Percentiles rank a stretch among this genome's conserved stretches.
Evolutionary conservation across 371 early-diverging fungal genomes (phyloP).

Genomic region (Funneliformis caledonium): DNA sequence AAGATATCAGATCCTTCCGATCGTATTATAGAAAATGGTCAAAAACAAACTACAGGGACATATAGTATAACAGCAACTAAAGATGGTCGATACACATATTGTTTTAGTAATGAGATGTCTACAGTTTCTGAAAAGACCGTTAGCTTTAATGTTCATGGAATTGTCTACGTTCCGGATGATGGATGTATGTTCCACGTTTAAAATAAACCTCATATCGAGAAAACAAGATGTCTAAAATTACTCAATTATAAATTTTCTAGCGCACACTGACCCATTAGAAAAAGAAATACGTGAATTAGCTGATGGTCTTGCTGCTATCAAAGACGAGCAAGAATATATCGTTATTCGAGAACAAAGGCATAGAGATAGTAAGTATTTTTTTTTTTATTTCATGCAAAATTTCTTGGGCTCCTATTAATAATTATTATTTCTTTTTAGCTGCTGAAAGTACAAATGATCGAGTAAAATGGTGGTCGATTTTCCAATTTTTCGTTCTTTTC

Average conservation of each 20-base stretch:
- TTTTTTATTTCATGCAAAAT: not conserved
- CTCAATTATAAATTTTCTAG: slow-evolving; percentile 41
- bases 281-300: slow-evolving; percentile 70
- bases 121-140: slow-evolving; percentile 31
- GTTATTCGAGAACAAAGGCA: slow-evolving; percentile 71
- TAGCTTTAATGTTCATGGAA: slow-evolving; percentile 40
- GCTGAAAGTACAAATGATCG: slow-evolving; percentile 78
- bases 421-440: slow-evolving; percentile 51
- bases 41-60: slow-evolving; percentile 56
- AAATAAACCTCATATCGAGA: not conserved
- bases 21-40: slow-evolving; percentile 53
- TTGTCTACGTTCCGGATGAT: slow-evolving; percentile 24
- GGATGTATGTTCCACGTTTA: slow-evolving; percentile 31
- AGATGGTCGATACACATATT: slow-evolving; percentile 71
- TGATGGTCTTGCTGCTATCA: slow-evolving; percentile 65
- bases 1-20: slow-evolving; percentile 64
- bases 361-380: slow-evolving; percentile 65
- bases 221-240: not conserved
- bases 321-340: slow-evolving; percentile 78
- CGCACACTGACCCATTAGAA: slow-evolving; percentile 65
- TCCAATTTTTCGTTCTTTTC: slow-evolving; percentile 64
- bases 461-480: slow-evolving; percentile 81
- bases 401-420: not conserved
- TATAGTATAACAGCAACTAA: slow-evolving; percentile 59
- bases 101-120: slow-evolving; percentile 67